Evolutionary conservation across 2,329 filamentous ascomycete genomes (phyloP).

Genomic region (Lachnellula cervina): DNA sequence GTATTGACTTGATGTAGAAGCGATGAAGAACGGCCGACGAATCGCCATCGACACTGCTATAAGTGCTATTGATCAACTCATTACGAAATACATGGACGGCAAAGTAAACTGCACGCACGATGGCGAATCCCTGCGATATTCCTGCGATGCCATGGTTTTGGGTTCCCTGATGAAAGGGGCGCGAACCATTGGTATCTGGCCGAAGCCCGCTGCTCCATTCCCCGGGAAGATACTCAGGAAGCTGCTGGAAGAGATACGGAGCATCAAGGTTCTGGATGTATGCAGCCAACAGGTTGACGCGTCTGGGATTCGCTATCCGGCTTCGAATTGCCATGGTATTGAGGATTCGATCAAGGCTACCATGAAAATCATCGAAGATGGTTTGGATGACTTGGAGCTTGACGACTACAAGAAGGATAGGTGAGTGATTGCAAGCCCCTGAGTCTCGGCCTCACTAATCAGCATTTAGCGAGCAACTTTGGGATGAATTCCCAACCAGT

Average conservation of each 20-base stretch:
- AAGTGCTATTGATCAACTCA: conserved; percentile 14
- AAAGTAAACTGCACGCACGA: conserved; percentile 11
- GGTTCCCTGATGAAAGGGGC: conserved; percentile 23
- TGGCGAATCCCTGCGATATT: conserved; percentile 18
- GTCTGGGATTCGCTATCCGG: not conserved
- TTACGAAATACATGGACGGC: conserved; percentile 19
- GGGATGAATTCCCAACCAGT: not conserved
- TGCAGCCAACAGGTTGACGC: conserved; percentile 15
- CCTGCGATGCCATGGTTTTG: conserved; percentile 23
- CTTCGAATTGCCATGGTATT: conserved; percentile 17
- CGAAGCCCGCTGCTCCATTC: conserved; percentile 18
- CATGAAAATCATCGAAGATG: conserved; percentile 16
- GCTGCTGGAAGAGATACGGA: conserved; percentile 14
- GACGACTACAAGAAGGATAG: conserved; percentile 14
- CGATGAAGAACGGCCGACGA: conserved; percentile 14
- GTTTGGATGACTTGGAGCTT: conserved; percentile 15
- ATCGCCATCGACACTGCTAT: conserved; percentile 16
- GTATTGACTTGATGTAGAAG: conserved; percentile 11
- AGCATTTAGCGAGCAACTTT: not conserved
- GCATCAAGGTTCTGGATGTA: conserved; percentile 22
- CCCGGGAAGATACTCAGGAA: conserved; percentile 16
- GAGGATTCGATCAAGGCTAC: conserved; percentile 17
- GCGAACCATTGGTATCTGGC: conserved; percentile 25
- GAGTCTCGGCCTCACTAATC: not conserved
- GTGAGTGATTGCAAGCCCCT: conserved; percentile 6